Conservation (phyloP, 164 flowering plant genomes). For the Platanus orientalis region DNA sequence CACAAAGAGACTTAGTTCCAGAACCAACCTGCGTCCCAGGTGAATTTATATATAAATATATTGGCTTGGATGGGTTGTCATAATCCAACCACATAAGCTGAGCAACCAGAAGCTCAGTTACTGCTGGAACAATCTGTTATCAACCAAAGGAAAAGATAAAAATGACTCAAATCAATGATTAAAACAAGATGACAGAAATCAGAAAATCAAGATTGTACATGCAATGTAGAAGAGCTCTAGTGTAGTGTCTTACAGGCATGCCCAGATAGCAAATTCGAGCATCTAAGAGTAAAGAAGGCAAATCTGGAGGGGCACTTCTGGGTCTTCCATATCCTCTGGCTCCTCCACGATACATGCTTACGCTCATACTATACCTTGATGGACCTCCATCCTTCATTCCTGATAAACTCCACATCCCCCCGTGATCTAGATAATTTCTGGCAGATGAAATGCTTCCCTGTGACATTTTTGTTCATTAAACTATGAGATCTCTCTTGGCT, state of each 20-base stretch:
- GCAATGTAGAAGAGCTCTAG: background rate
- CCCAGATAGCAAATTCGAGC: constrained; percentile 77
- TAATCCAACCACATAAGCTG: constrained; percentile 83
- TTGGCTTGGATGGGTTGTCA: constrained; percentile 72
- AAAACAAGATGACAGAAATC: background rate
- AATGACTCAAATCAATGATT: constrained; percentile 1
- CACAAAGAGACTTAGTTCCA: background rate
- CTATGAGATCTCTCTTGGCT: constrained; percentile 9
- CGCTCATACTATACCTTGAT: constrained; percentile 64
- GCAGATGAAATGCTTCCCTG: constrained; percentile 87
- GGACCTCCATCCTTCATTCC: constrained; percentile 41
- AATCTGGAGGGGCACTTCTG: constrained; percentile 80
- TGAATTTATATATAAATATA: constrained; percentile 83
- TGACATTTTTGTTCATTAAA: constrained; percentile 4
- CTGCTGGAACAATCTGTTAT: constrained; percentile 84
- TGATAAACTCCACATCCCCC: constrained; percentile 66
- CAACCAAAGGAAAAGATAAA: constrained; percentile 8
- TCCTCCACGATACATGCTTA: constrained; percentile 70
- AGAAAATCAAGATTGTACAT: background rate
- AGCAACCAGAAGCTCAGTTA: constrained; percentile 86
- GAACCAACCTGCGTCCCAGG: constrained; percentile 81
- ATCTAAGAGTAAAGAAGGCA: constrained; percentile 88
- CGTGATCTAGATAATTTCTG: constrained; percentile 54
- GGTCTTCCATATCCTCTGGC: constrained; percentile 66
- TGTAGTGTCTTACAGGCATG: constrained; percentile 71